phyloP scores from a whole-genome alignment of 2,329 filamentous ascomycete genomes.

The Penicillium crustosum region DNA sequence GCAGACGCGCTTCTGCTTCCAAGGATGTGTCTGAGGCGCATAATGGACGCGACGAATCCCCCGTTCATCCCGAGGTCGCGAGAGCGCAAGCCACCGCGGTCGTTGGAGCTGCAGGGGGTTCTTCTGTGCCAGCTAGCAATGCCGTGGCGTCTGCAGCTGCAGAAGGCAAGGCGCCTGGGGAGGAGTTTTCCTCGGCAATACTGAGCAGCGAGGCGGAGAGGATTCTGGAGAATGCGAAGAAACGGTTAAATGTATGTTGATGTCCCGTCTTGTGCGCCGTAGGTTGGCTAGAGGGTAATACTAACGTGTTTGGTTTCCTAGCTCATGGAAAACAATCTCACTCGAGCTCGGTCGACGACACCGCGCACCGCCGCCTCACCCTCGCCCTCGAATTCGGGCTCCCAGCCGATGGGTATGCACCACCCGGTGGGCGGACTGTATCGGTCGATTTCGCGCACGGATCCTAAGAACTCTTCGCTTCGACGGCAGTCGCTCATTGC shows the following conservation, averaged over 20 bases:
- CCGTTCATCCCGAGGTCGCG: conserved; percentile 6
- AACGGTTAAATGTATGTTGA: conserved; percentile 72
- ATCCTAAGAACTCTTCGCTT: conserved; percentile 48
- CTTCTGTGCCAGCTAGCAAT: conserved; percentile 14
- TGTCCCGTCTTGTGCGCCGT: not conserved
- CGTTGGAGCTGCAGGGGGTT: not conserved
- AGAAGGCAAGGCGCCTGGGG: conserved; percentile 49
- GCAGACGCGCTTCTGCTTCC: conserved; percentile 20
- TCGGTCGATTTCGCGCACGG: conserved; percentile 42
- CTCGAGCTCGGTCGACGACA: conserved; percentile 71
- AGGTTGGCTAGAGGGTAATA: conserved; percentile 1
- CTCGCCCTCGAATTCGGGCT: conserved; percentile 24
- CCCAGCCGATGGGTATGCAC: conserved; percentile 29
- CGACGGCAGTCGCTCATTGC: conserved; percentile 41
- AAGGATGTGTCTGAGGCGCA: conserved; percentile 15
- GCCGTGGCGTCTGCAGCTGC: conserved; percentile 40
- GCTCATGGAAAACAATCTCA: conserved; percentile 93
- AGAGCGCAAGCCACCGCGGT: conserved; percentile 10
- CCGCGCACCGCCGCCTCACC: conserved; percentile 55
- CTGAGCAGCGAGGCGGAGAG: conserved; percentile 81
- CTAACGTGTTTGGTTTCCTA: conserved; percentile 40
- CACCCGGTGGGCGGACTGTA: conserved; percentile 45
- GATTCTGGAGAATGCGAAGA: conserved; percentile 91
- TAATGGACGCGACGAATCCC: conserved; percentile 4
- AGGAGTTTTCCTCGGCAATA: conserved; percentile 69